Evolutionary conservation across 345 rosid species (phyloP).

Genomic region (Citrus cavaleriei): DNA sequence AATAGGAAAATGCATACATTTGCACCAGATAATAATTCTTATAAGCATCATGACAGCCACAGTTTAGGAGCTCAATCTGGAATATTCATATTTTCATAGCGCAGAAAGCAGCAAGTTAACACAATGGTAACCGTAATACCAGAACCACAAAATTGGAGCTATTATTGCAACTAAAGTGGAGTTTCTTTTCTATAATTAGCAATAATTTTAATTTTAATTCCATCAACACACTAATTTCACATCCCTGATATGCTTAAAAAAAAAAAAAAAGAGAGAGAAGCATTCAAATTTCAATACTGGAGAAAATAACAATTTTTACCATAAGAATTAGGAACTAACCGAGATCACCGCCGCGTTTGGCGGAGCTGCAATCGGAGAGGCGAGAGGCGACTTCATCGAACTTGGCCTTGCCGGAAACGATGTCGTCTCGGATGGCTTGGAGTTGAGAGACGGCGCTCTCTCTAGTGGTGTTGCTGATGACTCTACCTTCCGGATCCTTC

Average conservation of each 20-base stretch:
- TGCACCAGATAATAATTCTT: background rate
- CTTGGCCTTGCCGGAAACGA: conserved; percentile 69
- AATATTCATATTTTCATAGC: background rate
- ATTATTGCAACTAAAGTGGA: background rate
- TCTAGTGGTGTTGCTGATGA: conserved; percentile 60
- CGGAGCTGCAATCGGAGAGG: conserved; percentile 90
- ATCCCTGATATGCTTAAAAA: background rate
- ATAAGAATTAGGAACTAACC: conserved; percentile 37
- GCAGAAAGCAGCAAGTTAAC: background rate
- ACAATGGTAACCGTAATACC: background rate
- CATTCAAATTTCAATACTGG: too few species aligned
- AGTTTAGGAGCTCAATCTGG: background rate
- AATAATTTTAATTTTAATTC: background rate
- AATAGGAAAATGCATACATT: too few species aligned
- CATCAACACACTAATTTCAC: background rate
- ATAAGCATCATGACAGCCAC: background rate
- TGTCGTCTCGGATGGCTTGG: conserved; percentile 66
- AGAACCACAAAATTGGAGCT: background rate
- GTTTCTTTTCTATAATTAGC: background rate
- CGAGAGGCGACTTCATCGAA: conserved; percentile 79
- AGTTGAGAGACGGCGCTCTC: conserved; percentile 77
- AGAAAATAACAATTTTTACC: background rate
- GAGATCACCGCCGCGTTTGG: conserved; percentile 95
- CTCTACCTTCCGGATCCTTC: conserved; percentile 94
- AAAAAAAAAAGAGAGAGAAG: too few species aligned